phyloP scores from a whole-genome alignment of 2,329 filamentous ascomycete species.

The Trichoderma brevicompactum region DNA sequence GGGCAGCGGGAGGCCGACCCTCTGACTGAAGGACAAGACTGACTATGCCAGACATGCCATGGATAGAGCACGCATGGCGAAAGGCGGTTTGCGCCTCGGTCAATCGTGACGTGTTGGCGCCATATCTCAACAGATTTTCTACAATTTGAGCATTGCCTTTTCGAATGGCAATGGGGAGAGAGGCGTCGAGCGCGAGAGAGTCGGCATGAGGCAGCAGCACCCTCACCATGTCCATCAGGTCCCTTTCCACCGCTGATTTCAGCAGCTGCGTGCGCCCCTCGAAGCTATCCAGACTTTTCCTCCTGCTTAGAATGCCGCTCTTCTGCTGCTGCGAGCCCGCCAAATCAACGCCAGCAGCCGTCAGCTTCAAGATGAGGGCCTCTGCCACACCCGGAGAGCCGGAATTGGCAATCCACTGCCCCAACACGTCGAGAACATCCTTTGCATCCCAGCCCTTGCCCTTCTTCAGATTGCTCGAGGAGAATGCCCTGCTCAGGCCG shows the following conservation, averaged over 20 bases:
- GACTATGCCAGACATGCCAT: slow-evolving; percentile 52
- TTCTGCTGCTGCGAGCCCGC: slow-evolving; percentile 55
- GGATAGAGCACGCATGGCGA: slow-evolving; percentile 53
- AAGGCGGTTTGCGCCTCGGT: slow-evolving; percentile 59
- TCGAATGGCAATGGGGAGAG: slow-evolving; percentile 55
- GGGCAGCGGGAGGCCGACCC: slow-evolving; percentile 49
- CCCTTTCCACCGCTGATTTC: slow-evolving; percentile 55
- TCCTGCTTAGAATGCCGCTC: slow-evolving; percentile 52
- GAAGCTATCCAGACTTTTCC: slow-evolving; percentile 55
- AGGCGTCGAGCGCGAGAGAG: slow-evolving; percentile 53
- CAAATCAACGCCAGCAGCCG: slow-evolving; percentile 55
- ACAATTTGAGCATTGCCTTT: slow-evolving; percentile 49
- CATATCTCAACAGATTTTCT: slow-evolving; percentile 55
- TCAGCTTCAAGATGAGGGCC: slow-evolving; percentile 56
- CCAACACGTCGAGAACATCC: slow-evolving; percentile 57
- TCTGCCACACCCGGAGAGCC: slow-evolving; percentile 61
- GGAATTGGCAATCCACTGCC: slow-evolving; percentile 52
- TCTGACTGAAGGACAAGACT: slow-evolving; percentile 55
- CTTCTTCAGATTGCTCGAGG: slow-evolving; percentile 47
- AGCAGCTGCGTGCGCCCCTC: slow-evolving; percentile 56
- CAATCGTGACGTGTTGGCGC: slow-evolving; percentile 53
- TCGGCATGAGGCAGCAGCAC: slow-evolving; percentile 60
- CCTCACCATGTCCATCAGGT: slow-evolving; percentile 57
- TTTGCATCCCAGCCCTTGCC: slow-evolving; percentile 58
- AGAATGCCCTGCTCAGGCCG: slow-evolving; percentile 46